These are phyloP conservation scores for Paraglomus brasilianum DNA, from an alignment of 192 early-diverging fungal genomes.

Conservation along the genomic window DNA sequence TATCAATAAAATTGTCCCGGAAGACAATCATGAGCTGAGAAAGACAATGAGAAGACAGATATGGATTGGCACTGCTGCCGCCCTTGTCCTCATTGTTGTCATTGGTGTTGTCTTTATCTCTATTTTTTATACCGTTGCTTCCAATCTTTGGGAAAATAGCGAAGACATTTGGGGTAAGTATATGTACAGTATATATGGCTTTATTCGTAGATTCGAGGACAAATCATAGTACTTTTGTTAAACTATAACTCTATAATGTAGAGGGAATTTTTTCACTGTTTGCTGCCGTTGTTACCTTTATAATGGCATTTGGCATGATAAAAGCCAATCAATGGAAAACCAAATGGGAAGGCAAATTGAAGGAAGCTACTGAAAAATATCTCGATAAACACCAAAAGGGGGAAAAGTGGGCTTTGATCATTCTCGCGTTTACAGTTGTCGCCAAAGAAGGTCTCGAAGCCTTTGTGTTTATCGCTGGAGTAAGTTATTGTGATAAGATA, in stretches of 20 bases:
- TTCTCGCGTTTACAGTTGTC: constrained; percentile 82
- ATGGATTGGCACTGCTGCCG: constrained; percentile 72
- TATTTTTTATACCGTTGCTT: constrained; percentile 59
- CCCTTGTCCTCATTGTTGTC: constrained; percentile 61
- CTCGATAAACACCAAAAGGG: constrained; percentile 35
- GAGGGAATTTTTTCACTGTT: constrained; percentile 81
- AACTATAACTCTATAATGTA: constrained; percentile 9
- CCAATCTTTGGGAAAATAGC: constrained; percentile 36
- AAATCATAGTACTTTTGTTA: background rate
- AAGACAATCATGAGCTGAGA: constrained; percentile 42
- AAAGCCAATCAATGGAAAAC: constrained; percentile 68
- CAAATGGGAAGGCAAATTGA: constrained; percentile 69
- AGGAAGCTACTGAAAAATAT: constrained; percentile 40
- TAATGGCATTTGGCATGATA: constrained; percentile 83
- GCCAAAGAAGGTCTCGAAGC: constrained; percentile 87
- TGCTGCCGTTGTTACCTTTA: constrained; percentile 70
- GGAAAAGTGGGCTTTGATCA: constrained; percentile 67
- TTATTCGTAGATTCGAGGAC: background rate
- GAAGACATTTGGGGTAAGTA: background rate
- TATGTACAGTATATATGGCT: no score
- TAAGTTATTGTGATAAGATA: constrained; percentile 42
- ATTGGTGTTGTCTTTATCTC: constrained; percentile 76
- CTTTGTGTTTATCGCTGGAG: constrained; percentile 84
- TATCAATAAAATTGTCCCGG: constrained; percentile 60
- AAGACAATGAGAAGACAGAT: constrained; percentile 60